Base-by-base conservation (phyloP, 2,329 filamentous ascomycete species). In the Salinomyces thailandicus region DNA sequence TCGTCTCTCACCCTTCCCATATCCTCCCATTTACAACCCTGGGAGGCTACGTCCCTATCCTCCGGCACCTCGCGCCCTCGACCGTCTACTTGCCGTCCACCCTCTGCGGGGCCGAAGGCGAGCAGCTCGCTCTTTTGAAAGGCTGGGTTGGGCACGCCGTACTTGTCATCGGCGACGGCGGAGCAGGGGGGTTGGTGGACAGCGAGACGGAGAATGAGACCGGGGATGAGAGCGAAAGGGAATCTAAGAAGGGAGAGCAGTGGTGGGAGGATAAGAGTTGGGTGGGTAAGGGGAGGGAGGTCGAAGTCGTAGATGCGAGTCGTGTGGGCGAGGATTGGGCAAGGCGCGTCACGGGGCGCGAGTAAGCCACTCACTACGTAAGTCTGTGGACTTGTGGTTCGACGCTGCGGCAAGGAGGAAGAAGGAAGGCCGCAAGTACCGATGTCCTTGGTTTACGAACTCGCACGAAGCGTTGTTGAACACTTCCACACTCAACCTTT, bases 241-340 rank as follows among this genome's bases (percentile, higher is more conserved):
- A 85, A 38, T 81, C 86, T 31, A 75, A 85, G 41, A 85, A 93
- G 16, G 87, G 89, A 2, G 69, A 87, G 39, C 67, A 71, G 41
- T 89, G 84, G 84, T 91, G 81, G 80, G 78, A 86, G 59, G 70
- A 73, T 36, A 77, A 85, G 38, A 81, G 86, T 30, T 75, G 85
- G 41, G 85, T 93, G 16, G 87, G 89, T 2, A 69, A 87, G 39
- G 89, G 89, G 12, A 81, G 91, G 54, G 84, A 85, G 3, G 79
- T 95, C 18, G 78, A 93, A 26, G 78, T 96, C 13, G 85, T 95
- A 3, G 89, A 96, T 58, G 81, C 79, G 19, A 69, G 79, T 46
- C 72, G 84, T 33, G 73, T 93, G 13, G 79, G 81, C 35, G 87
- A 95, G 50, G 89, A 96, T 61, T 96, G 86, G 81, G 71, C 72